Base-by-base conservation (phyloP, 768 basidiomycete genomes). In the Tulasnella sp. region DNA sequence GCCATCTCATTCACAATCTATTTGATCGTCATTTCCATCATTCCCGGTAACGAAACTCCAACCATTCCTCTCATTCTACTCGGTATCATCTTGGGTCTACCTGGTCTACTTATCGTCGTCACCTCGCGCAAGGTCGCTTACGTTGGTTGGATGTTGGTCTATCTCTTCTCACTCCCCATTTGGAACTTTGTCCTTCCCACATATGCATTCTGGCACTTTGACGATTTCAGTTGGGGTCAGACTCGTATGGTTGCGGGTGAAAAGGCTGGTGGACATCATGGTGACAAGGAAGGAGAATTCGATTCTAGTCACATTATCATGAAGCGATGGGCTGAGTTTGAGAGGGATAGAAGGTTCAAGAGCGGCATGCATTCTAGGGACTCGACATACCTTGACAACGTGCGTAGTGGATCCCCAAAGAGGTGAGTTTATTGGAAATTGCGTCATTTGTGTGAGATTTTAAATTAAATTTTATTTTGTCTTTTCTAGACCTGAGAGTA, bases 271-370 rank as follows among this genome's bases (percentile, higher is more conserved):
- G 74, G 51, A 19, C 66, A 74, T 51, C 85, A 89, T 59, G 86
- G 84, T 9, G 92, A 90, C 63, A 99, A 98, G 70, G 89, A 93
- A 56, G 95, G 95, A 63, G 86, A 86, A 63, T 99, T 99, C 60
- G 93, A 99, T 68, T 93, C 91, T 25, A 76, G 79, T 39, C 81
- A 92, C 66, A 98, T 99, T 59, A 84, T 93, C 31, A 96, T 98
- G 95, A 98, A 98, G 72, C 78, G 89, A 34, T 99, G 93, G 93
- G 90, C 79, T 15, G 95, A 98, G 67, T 98, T 95, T 64, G 95
- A 98, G 71, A 72, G 93, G 43, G 95, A 98, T 58, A 70, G 93
- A 58, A 74, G 91, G 55, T 96, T 88, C 89, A 90, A 81, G 78
- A 82, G 66, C 61, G 91, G 89, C 5, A 76, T 76, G 19, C 78